Percentiles rank a stretch among this genome's conserved stretches.
phyloP scores from a whole-genome alignment of 2,329 filamentous ascomycete genomes.

The Aspergillus hortae region DNA sequence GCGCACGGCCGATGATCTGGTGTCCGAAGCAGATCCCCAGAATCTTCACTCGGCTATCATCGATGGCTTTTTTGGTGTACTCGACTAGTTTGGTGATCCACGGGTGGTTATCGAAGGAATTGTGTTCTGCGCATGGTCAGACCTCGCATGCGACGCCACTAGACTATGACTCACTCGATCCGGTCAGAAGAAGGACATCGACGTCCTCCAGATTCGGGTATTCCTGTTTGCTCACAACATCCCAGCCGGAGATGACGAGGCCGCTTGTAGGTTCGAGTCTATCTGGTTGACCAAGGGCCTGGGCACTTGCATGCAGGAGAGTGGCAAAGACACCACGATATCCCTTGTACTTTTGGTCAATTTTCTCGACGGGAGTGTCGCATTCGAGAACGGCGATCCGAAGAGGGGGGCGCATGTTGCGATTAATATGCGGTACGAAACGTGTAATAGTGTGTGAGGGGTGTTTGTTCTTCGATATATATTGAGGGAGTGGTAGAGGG shows the following conservation, averaged over 20 bases:
- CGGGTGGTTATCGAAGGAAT: constrained; percentile 67
- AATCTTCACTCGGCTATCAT: constrained; percentile 62
- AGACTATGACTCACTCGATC: constrained; percentile 53
- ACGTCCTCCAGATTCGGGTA: constrained; percentile 73
- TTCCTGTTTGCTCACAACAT: constrained; percentile 63
- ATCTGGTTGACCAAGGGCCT: constrained; percentile 38
- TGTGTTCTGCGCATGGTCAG: constrained; percentile 54
- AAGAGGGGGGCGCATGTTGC: constrained; percentile 48
- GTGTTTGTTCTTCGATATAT: neutral
- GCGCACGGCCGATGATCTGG: constrained; percentile 73
- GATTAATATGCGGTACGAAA: neutral
- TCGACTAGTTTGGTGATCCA: constrained; percentile 76
- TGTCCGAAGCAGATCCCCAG: constrained; percentile 85
- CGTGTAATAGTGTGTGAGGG: neutral
- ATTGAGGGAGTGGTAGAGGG: neutral
- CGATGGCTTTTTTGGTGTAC: constrained; percentile 60
- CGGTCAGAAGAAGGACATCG: constrained; percentile 80
- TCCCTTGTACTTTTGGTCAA: constrained; percentile 62
- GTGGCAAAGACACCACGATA: constrained; percentile 70
- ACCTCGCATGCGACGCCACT: neutral
- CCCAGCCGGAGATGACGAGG: constrained; percentile 62
- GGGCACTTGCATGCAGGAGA: constrained; percentile 56
- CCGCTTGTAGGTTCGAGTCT: constrained; percentile 33
- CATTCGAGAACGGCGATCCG: constrained; percentile 86
- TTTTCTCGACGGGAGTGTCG: constrained; percentile 68